Evolutionary conservation across 2,329 filamentous ascomycete genomes (phyloP).

Genomic region (Akanthomyces dipterigenus): DNA sequence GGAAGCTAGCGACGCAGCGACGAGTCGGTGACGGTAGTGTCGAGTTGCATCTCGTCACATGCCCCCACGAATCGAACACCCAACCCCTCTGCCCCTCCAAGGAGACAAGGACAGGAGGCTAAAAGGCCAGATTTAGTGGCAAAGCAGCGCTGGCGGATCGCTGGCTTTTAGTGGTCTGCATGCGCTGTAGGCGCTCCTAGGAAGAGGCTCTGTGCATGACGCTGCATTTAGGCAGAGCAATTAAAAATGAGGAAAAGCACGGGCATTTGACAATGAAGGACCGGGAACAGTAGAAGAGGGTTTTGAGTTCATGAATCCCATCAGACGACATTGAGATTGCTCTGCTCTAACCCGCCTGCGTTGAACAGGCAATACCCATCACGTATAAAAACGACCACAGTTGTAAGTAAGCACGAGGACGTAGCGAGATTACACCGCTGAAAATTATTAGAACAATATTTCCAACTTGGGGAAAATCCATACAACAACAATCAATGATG

Average conservation of each 20-base stretch:
- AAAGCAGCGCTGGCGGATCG: not conserved
- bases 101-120: not conserved
- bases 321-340: too few species aligned
- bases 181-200: not conserved
- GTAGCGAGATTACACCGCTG: too few species aligned
- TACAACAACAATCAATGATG: too few species aligned
- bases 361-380: too few species aligned
- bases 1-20: not conserved
- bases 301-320: too few species aligned
- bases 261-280: too few species aligned
- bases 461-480: too few species aligned
- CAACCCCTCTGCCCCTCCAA: not conserved
- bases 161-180: not conserved
- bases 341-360: too few species aligned
- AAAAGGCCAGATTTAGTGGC: not conserved
- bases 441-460: too few species aligned
- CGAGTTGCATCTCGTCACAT: conserved; percentile 10
- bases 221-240: not conserved
- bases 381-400: too few species aligned
- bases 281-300: too few species aligned
- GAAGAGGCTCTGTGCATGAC: not conserved
- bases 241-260: not conserved
- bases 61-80: conserved; percentile 11
- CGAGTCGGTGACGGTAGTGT: conserved; percentile 10
- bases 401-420: too few species aligned